Base-by-base conservation (phyloP, 2,329 filamentous ascomycete species). In the Spiromastix sp. region DNA sequence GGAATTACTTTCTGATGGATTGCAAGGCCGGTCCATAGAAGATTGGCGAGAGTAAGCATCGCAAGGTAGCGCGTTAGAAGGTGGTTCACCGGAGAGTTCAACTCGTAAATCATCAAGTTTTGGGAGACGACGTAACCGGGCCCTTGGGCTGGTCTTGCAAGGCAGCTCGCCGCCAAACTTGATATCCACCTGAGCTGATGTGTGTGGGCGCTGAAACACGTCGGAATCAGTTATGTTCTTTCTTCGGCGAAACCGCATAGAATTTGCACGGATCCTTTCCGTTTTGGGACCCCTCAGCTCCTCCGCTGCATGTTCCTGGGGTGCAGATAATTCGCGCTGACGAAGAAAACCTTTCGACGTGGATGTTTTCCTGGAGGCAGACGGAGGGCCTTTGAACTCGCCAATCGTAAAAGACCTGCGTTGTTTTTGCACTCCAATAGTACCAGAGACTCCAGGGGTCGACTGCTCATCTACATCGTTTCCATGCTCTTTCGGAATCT, bases 381-480 rank as follows among this genome's bases (percentile, higher is more conserved):
- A 34, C 48, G 56, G 34, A 51, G 52, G 34, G 54, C 57, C 37
- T 61, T 54, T 40, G 25, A 52, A 46, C 43, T 70, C 64, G 35
- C 57, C 55, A 38, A 71, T 60, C 17, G 69, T 71, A 56, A 72
- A 71, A 38, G 68, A 70, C 34, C 65, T 62, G 38, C 61, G 55
- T 13, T 61, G 53, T 27, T 37, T 42, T 12, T 40, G 32, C 16
- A 36, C 37, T 17, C 32, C n/a, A 12, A 22, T 34, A 32, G 21
- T 36, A n/a, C n/a, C n/a, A n/a, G n/a, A n/a, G n/a, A n/a, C n/a
- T n/a, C n/a, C n/a, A n/a, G n/a, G n/a, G n/a, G n/a, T n/a, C n/a
- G n/a, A n/a, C n/a, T n/a, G n/a, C n/a, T n/a, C n/a, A n/a, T n/a
- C n/a, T n/a, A n/a, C n/a, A n/a, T n/a, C n/a, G n/a, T n/a, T n/a